These are phyloP conservation scores for Microcyclospora tardicrescens DNA, from an alignment of 2,329 filamentous ascomycete species.

Conservation along the genomic window DNA sequence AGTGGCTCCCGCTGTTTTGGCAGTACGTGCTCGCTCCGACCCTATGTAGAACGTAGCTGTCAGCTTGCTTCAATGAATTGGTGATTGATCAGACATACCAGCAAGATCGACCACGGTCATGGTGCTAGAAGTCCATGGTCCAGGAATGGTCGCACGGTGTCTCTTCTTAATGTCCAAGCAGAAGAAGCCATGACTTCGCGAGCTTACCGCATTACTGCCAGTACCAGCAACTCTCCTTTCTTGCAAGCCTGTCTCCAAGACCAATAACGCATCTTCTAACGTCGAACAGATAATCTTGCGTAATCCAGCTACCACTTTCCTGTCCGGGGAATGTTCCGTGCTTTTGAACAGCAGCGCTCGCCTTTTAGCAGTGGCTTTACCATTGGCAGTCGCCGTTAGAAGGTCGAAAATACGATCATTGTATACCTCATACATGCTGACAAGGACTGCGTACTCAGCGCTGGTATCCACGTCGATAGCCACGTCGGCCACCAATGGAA, in stretches of 20 bases:
- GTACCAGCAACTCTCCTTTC: slow-evolving; percentile 83
- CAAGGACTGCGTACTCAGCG: slow-evolving; percentile 72
- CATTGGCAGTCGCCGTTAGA: slow-evolving; percentile 51
- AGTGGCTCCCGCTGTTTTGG: slow-evolving; percentile 86
- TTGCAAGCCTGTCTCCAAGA: slow-evolving; percentile 77
- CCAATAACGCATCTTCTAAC: slow-evolving; percentile 72
- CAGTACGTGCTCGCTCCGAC: slow-evolving; percentile 82
- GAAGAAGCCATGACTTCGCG: slow-evolving; percentile 91
- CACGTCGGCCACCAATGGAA: slow-evolving; percentile 62
- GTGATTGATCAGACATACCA: slow-evolving; percentile 34
- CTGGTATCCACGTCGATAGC: slow-evolving; percentile 52
- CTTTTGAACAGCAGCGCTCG: slow-evolving; percentile 81
- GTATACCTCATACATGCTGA: slow-evolving; percentile 99
- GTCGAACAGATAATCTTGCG: slow-evolving; percentile 78
- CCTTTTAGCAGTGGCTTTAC: slow-evolving; percentile 42
- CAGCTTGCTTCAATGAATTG: slow-evolving; percentile 4
- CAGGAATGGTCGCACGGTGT: slow-evolving; percentile 35
- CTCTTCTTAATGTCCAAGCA: slow-evolving; percentile 89
- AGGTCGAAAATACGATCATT: slow-evolving; percentile 97
- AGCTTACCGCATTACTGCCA: slow-evolving; percentile 83
- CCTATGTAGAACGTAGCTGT: too few species aligned
- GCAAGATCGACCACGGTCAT: slow-evolving; percentile 86
- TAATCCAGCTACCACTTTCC: slow-evolving; percentile 88
- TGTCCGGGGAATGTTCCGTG: slow-evolving; percentile 73
- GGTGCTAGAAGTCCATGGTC: slow-evolving; percentile 61